phyloP scores from a whole-genome alignment of 2,329 filamentous ascomycete species.

The Fusarium acutatum region DNA sequence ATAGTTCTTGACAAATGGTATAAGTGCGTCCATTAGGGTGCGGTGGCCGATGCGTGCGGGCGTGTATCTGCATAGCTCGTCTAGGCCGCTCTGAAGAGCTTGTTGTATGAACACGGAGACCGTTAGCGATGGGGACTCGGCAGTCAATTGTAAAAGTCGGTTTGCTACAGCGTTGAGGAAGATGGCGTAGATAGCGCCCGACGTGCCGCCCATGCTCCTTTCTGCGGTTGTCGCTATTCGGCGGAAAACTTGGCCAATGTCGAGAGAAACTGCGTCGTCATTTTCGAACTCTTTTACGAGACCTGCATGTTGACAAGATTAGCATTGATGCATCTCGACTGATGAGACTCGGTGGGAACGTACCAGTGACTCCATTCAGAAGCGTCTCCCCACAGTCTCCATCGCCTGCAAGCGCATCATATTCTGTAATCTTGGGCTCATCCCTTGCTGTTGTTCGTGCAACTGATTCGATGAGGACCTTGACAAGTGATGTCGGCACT shows the following conservation, averaged over 20 bases:
- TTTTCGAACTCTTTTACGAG: slow-evolving; percentile 37
- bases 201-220: slow-evolving; percentile 77
- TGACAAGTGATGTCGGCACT: slow-evolving; percentile 31
- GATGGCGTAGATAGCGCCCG: slow-evolving; percentile 79
- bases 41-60: slow-evolving; percentile 76
- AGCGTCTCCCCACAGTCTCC: slow-evolving; percentile 48
- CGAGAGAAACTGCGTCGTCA: slow-evolving; percentile 17
- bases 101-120: slow-evolving; percentile 16
- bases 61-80: slow-evolving; percentile 61
- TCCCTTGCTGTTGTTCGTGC: slow-evolving; percentile 49
- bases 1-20: slow-evolving; percentile 72
- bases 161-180: slow-evolving; percentile 76
- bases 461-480: slow-evolving; percentile 31
- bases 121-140: fast-evolving
- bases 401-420: slow-evolving; percentile 46
- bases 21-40: slow-evolving; percentile 76
- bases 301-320: neutral
- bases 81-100: slow-evolving; percentile 27
- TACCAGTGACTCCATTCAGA: slow-evolving; percentile 36
- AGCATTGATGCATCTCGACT: neutral
- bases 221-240: slow-evolving; percentile 52
- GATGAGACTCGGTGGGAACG: neutral
- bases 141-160: slow-evolving; percentile 24
- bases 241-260: slow-evolving; percentile 36
- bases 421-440: slow-evolving; percentile 44